A percentile compares a stretch with the other conserved stretches of the same genome.
Evolutionary conservation across 345 rosid genomes (phyloP).

Genomic region (Anastatica hierochuntica): DNA sequence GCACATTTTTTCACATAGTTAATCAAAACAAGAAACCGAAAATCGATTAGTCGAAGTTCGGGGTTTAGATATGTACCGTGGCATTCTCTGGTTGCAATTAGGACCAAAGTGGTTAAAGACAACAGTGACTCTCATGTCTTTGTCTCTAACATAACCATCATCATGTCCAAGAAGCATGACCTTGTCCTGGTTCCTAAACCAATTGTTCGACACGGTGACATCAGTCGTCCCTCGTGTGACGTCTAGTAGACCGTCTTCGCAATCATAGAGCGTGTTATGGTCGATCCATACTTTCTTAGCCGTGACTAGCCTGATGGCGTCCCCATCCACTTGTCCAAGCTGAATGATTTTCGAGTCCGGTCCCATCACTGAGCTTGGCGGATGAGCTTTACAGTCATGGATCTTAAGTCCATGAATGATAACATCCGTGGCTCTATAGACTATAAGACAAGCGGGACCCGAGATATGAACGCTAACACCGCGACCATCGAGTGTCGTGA

Average conservation of each 20-base stretch:
- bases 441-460: conserved; percentile 48
- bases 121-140: conserved; percentile 58
- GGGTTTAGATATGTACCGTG: no score
- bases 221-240: conserved; percentile 52
- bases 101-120: conserved; percentile 75
- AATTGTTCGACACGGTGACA: conserved; percentile 57
- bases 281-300: conserved; percentile 68
- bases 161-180: conserved; percentile 84
- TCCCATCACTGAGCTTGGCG: conserved; percentile 49
- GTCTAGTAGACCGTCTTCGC: conserved; percentile 59
- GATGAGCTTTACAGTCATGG: conserved; percentile 51
- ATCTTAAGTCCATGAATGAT: conserved; percentile 68
- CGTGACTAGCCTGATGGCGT: conserved; percentile 53
- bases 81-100: conserved; percentile 82
- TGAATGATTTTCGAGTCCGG: conserved; percentile 31
- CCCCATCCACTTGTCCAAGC: conserved; percentile 52
- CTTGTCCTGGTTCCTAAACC: conserved; percentile 76
- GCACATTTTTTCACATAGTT: conserved; percentile 11
- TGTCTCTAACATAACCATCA: conserved; percentile 48
- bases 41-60: no score
- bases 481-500: conserved; percentile 66
- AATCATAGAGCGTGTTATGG: conserved; percentile 54
- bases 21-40: not conserved
- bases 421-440: conserved; percentile 47
- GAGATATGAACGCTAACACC: conserved; percentile 46